phyloP scores from a whole-genome alignment of 1,284 basidiomycete species.

The Leccinum subfulvum region DNA sequence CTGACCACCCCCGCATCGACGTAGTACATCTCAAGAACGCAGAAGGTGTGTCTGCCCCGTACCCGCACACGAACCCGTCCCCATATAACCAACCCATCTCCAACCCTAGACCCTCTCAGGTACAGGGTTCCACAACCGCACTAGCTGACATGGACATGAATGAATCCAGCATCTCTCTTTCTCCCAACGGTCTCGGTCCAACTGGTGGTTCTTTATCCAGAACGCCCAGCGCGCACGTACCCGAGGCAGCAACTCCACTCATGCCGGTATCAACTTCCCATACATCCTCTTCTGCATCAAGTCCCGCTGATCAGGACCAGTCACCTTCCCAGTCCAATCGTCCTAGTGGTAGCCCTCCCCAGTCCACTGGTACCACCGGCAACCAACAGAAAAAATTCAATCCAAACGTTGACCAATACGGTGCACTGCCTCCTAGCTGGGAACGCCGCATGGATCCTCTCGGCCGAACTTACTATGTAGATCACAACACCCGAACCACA shows the following conservation, averaged over 20 bases:
- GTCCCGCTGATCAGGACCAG: constrained; percentile 27
- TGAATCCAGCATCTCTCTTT: constrained; percentile 52
- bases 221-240: constrained; percentile 53
- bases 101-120: constrained; percentile 71
- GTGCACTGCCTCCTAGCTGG: constrained; percentile 84
- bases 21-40: constrained; percentile 77
- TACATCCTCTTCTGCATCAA: constrained; percentile 28
- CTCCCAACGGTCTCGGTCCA: constrained; percentile 41
- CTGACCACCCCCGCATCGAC: constrained; percentile 69
- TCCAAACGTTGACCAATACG: constrained; percentile 82
- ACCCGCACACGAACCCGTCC: constrained; percentile 13
- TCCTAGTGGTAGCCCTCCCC: constrained; percentile 23
- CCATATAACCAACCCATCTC: constrained; percentile 61
- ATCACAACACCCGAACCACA: constrained; percentile 90
- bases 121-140: constrained; percentile 52
- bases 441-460: constrained; percentile 91
- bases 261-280: constrained; percentile 40
- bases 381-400: constrained; percentile 75
- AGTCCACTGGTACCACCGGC: constrained; percentile 27
- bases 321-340: constrained; percentile 9
- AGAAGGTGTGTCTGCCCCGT: constrained; percentile 55
- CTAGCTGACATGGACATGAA: constrained; percentile 58
- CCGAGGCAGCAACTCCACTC: constrained; percentile 39
- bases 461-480: constrained; percentile 88
- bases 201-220: constrained; percentile 45